phyloP scores from a whole-genome alignment of 225 moss, liverwort and hornwort genomes.

The Pleurozium schreberi region DNA sequence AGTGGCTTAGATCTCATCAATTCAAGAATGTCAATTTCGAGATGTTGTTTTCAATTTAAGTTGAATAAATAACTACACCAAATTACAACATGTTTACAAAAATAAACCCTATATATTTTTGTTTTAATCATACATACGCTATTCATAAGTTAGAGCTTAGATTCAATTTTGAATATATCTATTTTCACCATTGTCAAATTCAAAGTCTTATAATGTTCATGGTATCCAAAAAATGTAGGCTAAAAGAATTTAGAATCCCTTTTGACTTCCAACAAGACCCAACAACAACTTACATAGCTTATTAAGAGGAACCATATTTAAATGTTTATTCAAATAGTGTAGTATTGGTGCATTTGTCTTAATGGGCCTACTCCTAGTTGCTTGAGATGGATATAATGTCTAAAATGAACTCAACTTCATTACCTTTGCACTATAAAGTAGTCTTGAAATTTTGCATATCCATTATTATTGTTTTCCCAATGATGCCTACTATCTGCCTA shows the following conservation, averaged over 20 bases:
- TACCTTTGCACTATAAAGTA: background rate
- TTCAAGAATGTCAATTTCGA: too few relatives aligned
- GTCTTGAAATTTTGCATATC: too few relatives aligned
- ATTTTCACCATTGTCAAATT: background rate
- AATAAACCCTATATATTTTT: too few relatives aligned
- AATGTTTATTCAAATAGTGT: background rate
- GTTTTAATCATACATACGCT: too few relatives aligned
- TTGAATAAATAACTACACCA: too few relatives aligned
- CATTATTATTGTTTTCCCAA: background rate
- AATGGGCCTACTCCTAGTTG: background rate
- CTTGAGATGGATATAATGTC: background rate
- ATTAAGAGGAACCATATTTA: background rate
- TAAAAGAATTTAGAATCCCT: background rate
- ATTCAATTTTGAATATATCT: too few relatives aligned
- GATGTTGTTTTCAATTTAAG: too few relatives aligned
- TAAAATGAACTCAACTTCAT: background rate
- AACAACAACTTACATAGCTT: background rate
- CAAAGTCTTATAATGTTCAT: background rate
- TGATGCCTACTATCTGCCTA: background rate
- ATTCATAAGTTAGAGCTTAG: too few relatives aligned
- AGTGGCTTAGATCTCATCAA: too few relatives aligned
- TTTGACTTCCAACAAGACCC: background rate
- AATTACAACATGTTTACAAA: too few relatives aligned
- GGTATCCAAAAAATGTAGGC: background rate
- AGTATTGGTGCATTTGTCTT: background rate